Evolutionary conservation across 345 rosid species (phyloP).

Genomic region (Ricinus communis): DNA sequence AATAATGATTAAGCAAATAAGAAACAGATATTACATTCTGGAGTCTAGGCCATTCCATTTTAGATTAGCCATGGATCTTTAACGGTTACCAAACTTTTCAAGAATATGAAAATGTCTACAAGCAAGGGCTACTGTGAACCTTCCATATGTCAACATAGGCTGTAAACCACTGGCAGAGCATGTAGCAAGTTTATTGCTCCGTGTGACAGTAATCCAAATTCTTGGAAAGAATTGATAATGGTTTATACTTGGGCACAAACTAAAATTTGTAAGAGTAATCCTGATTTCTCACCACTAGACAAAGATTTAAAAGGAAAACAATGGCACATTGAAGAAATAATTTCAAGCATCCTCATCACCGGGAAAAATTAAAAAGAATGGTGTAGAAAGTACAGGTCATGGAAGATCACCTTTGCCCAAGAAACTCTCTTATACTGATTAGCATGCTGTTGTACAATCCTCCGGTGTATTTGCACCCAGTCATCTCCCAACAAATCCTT

Average conservation of each 20-base stretch:
- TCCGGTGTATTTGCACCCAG: conserved; percentile 96
- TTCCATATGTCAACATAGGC: not conserved
- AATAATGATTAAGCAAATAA: too few relatives aligned
- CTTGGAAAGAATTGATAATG: not conserved
- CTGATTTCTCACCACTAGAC: not conserved
- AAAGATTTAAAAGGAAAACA: not conserved
- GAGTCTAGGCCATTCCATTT: too few relatives aligned
- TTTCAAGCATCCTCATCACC: not conserved
- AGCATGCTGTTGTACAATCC: conserved; percentile 96
- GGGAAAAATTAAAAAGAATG: not conserved
- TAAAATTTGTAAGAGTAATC: not conserved
- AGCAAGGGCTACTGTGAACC: too few relatives aligned
- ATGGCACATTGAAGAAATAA: not conserved
- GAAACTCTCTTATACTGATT: conserved; percentile 96
- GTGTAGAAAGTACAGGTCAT: not conserved
- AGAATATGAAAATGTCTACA: too few relatives aligned
- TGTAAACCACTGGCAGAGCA: not conserved
- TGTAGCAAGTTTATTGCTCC: not conserved
- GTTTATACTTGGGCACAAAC: not conserved
- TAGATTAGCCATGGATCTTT: too few relatives aligned
- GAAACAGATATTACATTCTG: too few relatives aligned
- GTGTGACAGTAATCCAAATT: not conserved
- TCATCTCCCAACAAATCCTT: conserved; percentile 95
- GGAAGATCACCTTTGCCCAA: conserved; percentile 76
- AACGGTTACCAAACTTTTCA: too few relatives aligned